These are phyloP conservation scores for Lichenothelia convexa DNA, from an alignment of 495 filamentous ascomycete genomes.

Conservation along the genomic window DNA sequence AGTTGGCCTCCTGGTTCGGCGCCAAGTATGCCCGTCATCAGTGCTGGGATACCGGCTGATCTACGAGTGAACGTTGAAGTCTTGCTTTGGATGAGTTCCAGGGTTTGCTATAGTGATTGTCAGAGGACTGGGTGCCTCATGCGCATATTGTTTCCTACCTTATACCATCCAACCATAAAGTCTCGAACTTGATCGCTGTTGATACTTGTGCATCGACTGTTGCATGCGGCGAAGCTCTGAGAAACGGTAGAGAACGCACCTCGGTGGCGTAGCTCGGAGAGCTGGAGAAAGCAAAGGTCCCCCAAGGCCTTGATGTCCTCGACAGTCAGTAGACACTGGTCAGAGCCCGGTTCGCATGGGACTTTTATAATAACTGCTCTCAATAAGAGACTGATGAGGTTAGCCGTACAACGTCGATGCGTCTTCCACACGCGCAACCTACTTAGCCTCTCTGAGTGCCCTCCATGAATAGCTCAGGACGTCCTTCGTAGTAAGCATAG, in stretches of 20 bases:
- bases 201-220: constrained; percentile 28
- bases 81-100: constrained; percentile 48
- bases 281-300: constrained; percentile 54
- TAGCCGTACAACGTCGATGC: constrained; percentile 5
- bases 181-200: constrained; percentile 24
- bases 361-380: constrained; percentile 33
- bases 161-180: constrained; percentile 45
- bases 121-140: neutral
- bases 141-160: constrained; percentile 36
- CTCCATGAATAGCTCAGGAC: constrained; percentile 85
- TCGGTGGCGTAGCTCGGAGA: constrained; percentile 68
- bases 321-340: constrained; percentile 1
- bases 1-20: constrained; percentile 29
- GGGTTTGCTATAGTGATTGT: neutral
- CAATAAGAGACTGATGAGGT: constrained; percentile 32
- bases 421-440: constrained; percentile 4
- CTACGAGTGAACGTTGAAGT: constrained; percentile 66
- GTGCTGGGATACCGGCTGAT: constrained; percentile 76
- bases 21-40: constrained; percentile 59
- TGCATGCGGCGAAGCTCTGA: constrained; percentile 67
- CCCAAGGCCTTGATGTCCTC: constrained; percentile 40
- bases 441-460: constrained; percentile 82
- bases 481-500: constrained; percentile 58
- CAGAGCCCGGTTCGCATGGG: constrained; percentile 1
- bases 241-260: constrained; percentile 90